Percentiles rank a stretch among this genome's conserved stretches.
Conservation (phyloP, 1,139 yeast species). For the Williopsis jadinii region DNA sequence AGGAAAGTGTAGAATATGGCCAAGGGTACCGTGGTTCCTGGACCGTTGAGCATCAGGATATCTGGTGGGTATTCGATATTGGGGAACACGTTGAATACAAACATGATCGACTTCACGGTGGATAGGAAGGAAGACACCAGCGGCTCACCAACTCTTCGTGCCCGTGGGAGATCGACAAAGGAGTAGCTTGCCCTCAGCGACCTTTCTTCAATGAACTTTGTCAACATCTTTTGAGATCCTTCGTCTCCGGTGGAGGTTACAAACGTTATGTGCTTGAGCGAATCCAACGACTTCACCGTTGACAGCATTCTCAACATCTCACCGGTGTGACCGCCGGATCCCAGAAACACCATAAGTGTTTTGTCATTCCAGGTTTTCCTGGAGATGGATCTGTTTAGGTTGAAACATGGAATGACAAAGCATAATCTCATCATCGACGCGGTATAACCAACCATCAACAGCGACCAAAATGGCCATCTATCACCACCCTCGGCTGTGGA, state of each 20-base stretch:
- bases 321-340: slow-evolving; percentile 95
- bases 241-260: slow-evolving; percentile 45
- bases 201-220: slow-evolving; percentile 30
- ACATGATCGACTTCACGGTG: slow-evolving; percentile 4
- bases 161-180: slow-evolving; percentile 48
- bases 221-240: slow-evolving; percentile 47
- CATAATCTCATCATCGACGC: slow-evolving; percentile 7
- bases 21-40: slow-evolving; percentile 83
- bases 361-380: slow-evolving; percentile 7
- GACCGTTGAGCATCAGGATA: slow-evolving; percentile 75
- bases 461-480: too few relatives aligned
- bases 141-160: slow-evolving; percentile 71
- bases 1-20: slow-evolving; percentile 41
- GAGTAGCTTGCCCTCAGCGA: slow-evolving; percentile 14
- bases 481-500: too few relatives aligned
- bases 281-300: slow-evolving; percentile 27
- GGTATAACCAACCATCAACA: slow-evolving; percentile 3
- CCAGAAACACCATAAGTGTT: slow-evolving; percentile 49
- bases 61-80: slow-evolving; percentile 32
- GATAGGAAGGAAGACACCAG: slow-evolving; percentile 37
- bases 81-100: slow-evolving; percentile 3
- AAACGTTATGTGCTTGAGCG: slow-evolving; percentile 24
- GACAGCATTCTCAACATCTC: slow-evolving; percentile 73
- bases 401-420: slow-evolving; percentile 9
- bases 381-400: background rate